A percentile compares a stretch with the other conserved stretches of the same genome.
phyloP scores from a whole-genome alignment of 1,139 yeast species.

The Candida gigantensis region DNA sequence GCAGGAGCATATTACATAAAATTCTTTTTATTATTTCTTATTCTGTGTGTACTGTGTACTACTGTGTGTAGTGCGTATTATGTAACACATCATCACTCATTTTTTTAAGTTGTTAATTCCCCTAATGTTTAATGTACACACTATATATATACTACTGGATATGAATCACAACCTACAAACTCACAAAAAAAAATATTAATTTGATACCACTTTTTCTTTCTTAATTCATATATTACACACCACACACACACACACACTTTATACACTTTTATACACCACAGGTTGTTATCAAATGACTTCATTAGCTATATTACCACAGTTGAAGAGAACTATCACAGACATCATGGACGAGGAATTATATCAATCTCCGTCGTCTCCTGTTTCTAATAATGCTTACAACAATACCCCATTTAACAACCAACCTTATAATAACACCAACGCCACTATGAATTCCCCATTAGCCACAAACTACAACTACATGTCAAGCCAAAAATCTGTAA shows the following conservation, averaged over 20 bases:
- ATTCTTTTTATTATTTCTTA: not conserved
- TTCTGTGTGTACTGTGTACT: not conserved
- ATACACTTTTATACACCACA: slow-evolving; percentile 1
- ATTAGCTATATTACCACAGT: slow-evolving; percentile 45
- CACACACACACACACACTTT: not conserved
- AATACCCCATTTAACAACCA: not conserved
- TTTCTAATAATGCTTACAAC: slow-evolving; percentile 7
- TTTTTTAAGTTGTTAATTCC: too few relatives aligned
- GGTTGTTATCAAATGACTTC: slow-evolving; percentile 48
- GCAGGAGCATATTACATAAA: slow-evolving; percentile 2
- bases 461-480: slow-evolving; percentile 8
- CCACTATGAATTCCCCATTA: not conserved
- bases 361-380: slow-evolving; percentile 41
- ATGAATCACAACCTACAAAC: slow-evolving; percentile 1
- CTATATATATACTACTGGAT: too few relatives aligned
- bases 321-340: slow-evolving; percentile 58
- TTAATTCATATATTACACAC: too few relatives aligned
- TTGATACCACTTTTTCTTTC: slow-evolving; percentile 4
- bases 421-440: too few relatives aligned
- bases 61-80: too few relatives aligned
- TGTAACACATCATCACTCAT: too few relatives aligned
- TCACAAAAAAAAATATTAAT: not conserved
- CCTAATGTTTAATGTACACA: too few relatives aligned
- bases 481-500: slow-evolving; percentile 15
- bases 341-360: slow-evolving; percentile 67